These are phyloP conservation scores for Marasmius tenuissimus DNA, from an alignment of 1,284 basidiomycete genomes.

Conservation along the genomic window DNA sequence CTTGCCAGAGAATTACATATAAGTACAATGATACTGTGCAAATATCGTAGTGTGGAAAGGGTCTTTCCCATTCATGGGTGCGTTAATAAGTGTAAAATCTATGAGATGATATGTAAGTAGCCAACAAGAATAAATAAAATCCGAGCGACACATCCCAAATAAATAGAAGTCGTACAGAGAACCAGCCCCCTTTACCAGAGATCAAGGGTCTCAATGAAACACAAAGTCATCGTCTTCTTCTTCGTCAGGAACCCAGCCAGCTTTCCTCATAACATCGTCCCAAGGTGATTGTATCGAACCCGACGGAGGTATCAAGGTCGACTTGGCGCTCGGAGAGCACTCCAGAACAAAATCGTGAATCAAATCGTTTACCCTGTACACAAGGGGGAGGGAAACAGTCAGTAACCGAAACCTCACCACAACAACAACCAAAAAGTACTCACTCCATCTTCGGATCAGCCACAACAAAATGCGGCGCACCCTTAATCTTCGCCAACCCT, in stretches of 20 bases:
- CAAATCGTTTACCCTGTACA: not conserved
- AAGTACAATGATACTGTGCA: no score
- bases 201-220: no score
- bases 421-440: not conserved
- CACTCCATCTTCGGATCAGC: not conserved
- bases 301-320: not conserved
- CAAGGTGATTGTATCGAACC: not conserved
- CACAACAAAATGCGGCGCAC: slow-evolving; percentile 12
- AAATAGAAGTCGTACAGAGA: no score
- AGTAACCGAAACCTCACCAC: not conserved
- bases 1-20: no score
- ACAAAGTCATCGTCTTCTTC: not conserved
- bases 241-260: not conserved
- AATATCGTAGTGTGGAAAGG: no score
- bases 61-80: no score
- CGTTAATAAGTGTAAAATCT: no score
- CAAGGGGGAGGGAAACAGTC: not conserved
- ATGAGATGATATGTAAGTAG: no score
- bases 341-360: slow-evolving; percentile 1
- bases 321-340: not conserved
- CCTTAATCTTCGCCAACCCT: not conserved
- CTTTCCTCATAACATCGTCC: not conserved
- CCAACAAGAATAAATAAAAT: no score
- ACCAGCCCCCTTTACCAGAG: no score
- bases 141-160: no score